Base-by-base conservation (phyloP, 2,329 filamentous ascomycete genomes). In the Scopulariopsis brevicaulis region DNA sequence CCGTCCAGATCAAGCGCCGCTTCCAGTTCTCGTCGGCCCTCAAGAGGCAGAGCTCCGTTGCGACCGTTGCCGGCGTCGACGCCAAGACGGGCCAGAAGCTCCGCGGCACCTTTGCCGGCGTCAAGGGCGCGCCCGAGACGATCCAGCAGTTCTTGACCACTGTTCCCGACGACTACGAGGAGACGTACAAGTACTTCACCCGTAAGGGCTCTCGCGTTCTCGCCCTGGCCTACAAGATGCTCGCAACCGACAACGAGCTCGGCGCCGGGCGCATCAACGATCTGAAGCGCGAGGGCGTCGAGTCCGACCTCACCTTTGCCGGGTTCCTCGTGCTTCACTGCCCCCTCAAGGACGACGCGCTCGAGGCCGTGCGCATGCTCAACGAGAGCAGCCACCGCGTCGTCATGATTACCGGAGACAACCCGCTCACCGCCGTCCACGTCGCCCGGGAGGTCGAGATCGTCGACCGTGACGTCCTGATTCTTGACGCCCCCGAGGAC, bases 391-490 rank as follows among this genome's bases (percentile, higher is more conserved):
- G 92, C 74, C 94, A 99, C 72, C 90, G 94, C 65, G 91, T 96
- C 53, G 89, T 99, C 65, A 99, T 99, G 94, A 99, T 99, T 64
- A 99, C 94, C 60, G 94, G 94, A 69, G 94, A 99, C 71, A 99
- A 99, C 70, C 93, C 94, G 14, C 80, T 99, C 56, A 99, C 94
- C 48, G 94, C 94, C 63, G 90, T 96, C 12, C 93, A 99, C 68
- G 94, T 99, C 59, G 94, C 94, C 18, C 86, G 87, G 61, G 87
- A 96, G 70, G 94, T 99, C 28, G 94, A 99, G 70, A 99, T 99
- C 70, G 91, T 99, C 18, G 94, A 99, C 67, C 87, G 94, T 59
- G 92, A 97, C 37, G 90, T 94, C 57, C 80, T 97, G 60, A 97
- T 99, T 64, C 79, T 99, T 28, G 94, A 99, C 70, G 90, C 93